These are phyloP conservation scores for Mucor velutinosus DNA, from an alignment of 371 early-diverging fungal species.

Conservation along the genomic window DNA sequence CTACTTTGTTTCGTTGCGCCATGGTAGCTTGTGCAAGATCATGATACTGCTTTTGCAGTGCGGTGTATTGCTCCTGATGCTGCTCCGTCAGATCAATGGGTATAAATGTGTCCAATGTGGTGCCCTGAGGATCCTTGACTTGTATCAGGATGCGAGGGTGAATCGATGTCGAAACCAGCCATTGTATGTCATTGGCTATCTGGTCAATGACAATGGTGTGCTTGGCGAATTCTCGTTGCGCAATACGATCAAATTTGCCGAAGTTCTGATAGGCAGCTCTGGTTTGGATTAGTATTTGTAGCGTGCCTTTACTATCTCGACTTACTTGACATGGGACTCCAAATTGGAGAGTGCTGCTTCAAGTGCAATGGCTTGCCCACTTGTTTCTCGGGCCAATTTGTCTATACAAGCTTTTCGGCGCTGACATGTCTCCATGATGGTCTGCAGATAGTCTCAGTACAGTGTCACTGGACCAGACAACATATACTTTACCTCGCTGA, in stretches of 20 bases:
- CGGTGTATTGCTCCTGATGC: background rate
- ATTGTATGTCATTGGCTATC: constrained; percentile 11
- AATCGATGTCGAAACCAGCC: constrained; percentile 8
- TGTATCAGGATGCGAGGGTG: constrained; percentile 13
- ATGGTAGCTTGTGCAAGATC: constrained; percentile 10
- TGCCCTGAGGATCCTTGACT: background rate
- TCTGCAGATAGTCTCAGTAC: background rate
- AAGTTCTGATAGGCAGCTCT: constrained; percentile 23
- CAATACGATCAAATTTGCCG: constrained; percentile 30
- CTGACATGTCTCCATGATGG: constrained; percentile 1
- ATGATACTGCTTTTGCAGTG: constrained; percentile 6
- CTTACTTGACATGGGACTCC: constrained; percentile 21
- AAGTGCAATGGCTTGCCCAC: constrained; percentile 18
- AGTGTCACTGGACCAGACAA: background rate
- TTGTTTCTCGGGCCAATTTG: constrained; percentile 14
- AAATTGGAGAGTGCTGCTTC: constrained; percentile 21
- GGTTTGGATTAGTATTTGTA: background rate
- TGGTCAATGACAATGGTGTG: constrained; percentile 8
- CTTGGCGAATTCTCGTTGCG: constrained; percentile 25
- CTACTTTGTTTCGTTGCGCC: constrained; percentile 14
- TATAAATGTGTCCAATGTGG: constrained; percentile 6
- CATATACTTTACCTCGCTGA: background rate
- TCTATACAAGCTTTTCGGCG: background rate
- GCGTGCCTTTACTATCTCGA: background rate
- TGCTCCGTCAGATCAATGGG: background rate